Conservation (phyloP, 176 grass and related monocot species). For the Lolium rigidum region DNA sequence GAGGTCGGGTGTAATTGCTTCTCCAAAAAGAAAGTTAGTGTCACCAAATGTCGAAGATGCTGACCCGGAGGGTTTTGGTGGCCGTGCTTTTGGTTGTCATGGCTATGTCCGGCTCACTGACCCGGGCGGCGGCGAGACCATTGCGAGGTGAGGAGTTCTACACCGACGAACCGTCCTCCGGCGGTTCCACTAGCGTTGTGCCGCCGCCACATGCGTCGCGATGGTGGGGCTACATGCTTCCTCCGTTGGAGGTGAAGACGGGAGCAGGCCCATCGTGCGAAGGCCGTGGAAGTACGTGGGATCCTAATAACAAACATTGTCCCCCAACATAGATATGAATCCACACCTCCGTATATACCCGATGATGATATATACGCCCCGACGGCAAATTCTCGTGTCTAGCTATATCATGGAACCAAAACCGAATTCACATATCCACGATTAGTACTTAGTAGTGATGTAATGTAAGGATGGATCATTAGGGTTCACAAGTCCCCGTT, state of each 20-base stretch:
- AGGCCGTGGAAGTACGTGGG: background rate
- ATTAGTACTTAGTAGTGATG: no score
- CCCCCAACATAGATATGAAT: background rate
- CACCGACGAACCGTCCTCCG: conserved; percentile 51
- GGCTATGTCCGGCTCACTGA: no score
- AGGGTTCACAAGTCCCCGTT: background rate
- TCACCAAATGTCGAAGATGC: background rate
- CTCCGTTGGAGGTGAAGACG: background rate
- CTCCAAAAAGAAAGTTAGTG: no score
- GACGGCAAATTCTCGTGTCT: background rate
- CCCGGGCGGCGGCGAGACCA: conserved; percentile 50
- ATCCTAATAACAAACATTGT: background rate
- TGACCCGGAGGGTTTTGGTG: background rate
- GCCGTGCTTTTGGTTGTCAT: conserved; percentile 28
- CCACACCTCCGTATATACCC: background rate
- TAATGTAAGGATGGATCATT: background rate
- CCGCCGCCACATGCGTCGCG: conserved; percentile 33
- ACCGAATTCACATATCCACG: background rate
- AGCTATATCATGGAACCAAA: background rate
- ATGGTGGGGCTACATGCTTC: background rate
- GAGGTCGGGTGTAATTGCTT: no score
- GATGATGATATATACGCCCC: no score
- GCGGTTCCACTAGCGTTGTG: conserved; percentile 27
- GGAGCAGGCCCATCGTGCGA: background rate
- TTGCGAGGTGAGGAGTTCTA: conserved; percentile 7